A percentile compares a stretch with the other conserved stretches of the same genome.
Conservation (phyloP, 331 rosid genomes). For the Stylosanthes scabra region DNA sequence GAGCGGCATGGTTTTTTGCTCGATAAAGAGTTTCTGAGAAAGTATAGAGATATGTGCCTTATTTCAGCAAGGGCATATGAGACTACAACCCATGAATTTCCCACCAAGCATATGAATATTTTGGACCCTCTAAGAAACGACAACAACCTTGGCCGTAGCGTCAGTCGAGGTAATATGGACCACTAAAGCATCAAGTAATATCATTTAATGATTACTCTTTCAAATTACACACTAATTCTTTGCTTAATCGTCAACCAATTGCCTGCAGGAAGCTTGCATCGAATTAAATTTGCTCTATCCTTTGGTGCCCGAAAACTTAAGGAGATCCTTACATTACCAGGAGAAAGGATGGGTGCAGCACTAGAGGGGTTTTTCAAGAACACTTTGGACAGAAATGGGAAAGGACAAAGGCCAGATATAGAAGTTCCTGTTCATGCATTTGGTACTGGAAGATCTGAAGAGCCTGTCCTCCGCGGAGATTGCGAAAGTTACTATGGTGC, state of each 20-base stretch:
- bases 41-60: constrained; percentile 47
- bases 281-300: constrained; percentile 72
- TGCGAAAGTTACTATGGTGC: constrained; percentile 47
- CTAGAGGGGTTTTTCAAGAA: constrained; percentile 62
- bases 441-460: constrained; percentile 58
- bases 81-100: constrained; percentile 38
- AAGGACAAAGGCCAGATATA: constrained; percentile 82
- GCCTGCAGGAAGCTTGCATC: constrained; percentile 70
- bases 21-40: constrained; percentile 47
- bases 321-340: constrained; percentile 63
- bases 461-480: constrained; percentile 49
- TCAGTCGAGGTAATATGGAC: constrained; percentile 60
- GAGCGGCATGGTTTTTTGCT: constrained; percentile 48
- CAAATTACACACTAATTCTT: constrained; percentile 1
- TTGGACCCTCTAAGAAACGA: constrained; percentile 56
- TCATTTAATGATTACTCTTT: background rate
- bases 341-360: constrained; percentile 64
- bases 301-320: constrained; percentile 72
- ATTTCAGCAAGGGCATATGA: constrained; percentile 31
- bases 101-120: constrained; percentile 49
- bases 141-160: constrained; percentile 71
- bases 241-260: constrained; percentile 11
- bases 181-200: no score
- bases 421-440: constrained; percentile 64
- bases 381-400: constrained; percentile 86